These are phyloP conservation scores for Podospora tetraspora DNA, from an alignment of 495 filamentous ascomycete genomes.

Conservation along the genomic window DNA sequence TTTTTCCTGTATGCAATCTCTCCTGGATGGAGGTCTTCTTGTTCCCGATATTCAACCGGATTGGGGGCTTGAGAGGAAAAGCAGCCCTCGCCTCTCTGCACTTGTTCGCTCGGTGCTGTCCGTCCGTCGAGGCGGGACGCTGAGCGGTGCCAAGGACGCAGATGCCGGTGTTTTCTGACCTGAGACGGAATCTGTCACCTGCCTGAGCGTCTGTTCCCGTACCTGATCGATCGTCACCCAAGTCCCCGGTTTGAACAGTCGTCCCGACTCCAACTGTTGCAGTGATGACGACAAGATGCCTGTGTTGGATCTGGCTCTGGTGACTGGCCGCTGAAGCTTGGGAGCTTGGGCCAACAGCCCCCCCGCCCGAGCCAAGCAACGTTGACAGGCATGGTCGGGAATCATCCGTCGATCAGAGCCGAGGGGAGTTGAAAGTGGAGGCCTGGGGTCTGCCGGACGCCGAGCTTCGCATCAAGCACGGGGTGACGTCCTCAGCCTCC, in stretches of 20 bases:
- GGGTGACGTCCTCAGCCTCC: neutral
- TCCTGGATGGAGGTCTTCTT: no score
- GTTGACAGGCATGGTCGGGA: neutral
- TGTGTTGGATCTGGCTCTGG: neutral
- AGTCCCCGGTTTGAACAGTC: neutral
- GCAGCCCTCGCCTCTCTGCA: neutral
- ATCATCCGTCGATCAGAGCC: neutral
- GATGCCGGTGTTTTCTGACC: neutral
- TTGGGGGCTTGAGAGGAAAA: neutral
- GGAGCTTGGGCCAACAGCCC: neutral
- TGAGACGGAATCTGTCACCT: neutral
- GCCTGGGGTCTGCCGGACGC: neutral
- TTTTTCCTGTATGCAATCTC: no score
- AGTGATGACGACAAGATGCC: neutral
- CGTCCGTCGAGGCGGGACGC: no score
- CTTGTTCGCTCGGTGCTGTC: no score
- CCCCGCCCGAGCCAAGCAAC: neutral
- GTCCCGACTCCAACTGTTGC: neutral
- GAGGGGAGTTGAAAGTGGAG: neutral
- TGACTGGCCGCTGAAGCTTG: neutral
- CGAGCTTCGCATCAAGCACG: neutral
- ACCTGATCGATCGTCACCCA: neutral
- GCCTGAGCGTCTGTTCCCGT: neutral
- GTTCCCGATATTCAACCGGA: conserved; percentile 6
- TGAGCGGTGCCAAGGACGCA: neutral